Percentiles rank a stretch among this genome's conserved stretches.
phyloP scores from a whole-genome alignment of 768 basidiomycete species.

The Psilocybe cyanescens region DNA sequence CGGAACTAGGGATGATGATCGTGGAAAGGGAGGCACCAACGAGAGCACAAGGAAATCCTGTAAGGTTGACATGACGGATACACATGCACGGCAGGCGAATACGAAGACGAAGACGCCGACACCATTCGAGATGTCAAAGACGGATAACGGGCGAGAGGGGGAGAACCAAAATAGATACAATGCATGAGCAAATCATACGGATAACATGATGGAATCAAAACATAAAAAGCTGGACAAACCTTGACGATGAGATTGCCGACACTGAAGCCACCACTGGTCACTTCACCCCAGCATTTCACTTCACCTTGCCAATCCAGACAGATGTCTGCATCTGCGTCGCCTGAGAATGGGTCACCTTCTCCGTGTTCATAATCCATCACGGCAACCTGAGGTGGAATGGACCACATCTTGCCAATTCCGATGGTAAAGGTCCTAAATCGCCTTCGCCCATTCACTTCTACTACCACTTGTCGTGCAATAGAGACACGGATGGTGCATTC shows the following conservation, averaged over 20 bases:
- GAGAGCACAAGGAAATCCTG: slow-evolving; percentile 62
- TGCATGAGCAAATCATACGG: slow-evolving; percentile 5
- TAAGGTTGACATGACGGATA: not conserved
- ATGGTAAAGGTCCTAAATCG: slow-evolving; percentile 40
- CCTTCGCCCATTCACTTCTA: slow-evolving; percentile 41
- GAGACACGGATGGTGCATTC: slow-evolving; percentile 42
- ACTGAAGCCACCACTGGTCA: slow-evolving; percentile 47
- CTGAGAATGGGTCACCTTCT: not conserved
- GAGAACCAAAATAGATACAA: not conserved
- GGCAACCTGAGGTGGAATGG: slow-evolving; percentile 24
- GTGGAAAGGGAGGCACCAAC: slow-evolving; percentile 46
- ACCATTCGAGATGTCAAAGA: slow-evolving; percentile 3
- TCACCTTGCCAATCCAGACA: slow-evolving; percentile 60
- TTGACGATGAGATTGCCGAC: slow-evolving; percentile 49
- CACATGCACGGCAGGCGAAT: not conserved
- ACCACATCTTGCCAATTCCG: slow-evolving; percentile 49
- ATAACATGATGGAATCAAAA: slow-evolving; percentile 3
- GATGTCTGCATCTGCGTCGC: slow-evolving; percentile 6
- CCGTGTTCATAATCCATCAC: slow-evolving; percentile 5
- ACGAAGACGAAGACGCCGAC: slow-evolving; percentile 4
- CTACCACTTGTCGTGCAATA: slow-evolving; percentile 49
- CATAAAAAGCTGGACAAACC: slow-evolving; percentile 34
- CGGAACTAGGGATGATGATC: slow-evolving; percentile 44
- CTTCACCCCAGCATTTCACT: slow-evolving; percentile 42
- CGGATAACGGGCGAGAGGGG: not conserved